phyloP scores from a whole-genome alignment of 2,329 filamentous ascomycete genomes.

The Diplodia corticola region DNA sequence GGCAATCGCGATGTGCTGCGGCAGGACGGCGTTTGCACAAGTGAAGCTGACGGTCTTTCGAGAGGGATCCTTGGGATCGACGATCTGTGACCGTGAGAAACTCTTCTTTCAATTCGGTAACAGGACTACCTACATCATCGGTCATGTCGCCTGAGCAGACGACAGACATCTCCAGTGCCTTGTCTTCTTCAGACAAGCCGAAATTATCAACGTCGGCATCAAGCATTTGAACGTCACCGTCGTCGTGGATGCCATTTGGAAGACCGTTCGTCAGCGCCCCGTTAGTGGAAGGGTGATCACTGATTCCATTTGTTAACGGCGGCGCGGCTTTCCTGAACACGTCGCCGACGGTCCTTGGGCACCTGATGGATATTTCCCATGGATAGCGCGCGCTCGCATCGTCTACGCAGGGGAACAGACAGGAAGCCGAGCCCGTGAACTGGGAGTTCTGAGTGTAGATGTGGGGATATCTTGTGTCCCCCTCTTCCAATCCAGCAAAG shows the following conservation, averaged over 20 bases:
- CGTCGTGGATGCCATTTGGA: constrained; percentile 31
- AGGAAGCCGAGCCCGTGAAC: constrained; percentile 76
- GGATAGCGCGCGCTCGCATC: constrained; percentile 76
- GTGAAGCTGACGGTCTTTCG: constrained; percentile 89
- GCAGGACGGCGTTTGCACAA: constrained; percentile 55
- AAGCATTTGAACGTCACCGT: constrained; percentile 35
- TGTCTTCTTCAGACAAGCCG: constrained; percentile 71
- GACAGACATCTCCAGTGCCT: constrained; percentile 82
- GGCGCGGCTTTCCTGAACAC: constrained; percentile 46
- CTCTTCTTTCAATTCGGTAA: not conserved
- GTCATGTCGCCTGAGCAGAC: constrained; percentile 87
- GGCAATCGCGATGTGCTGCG: constrained; percentile 89
- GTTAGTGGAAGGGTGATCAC: constrained; percentile 34
- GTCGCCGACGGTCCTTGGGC: constrained; percentile 83
- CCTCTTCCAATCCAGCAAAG: constrained; percentile 81
- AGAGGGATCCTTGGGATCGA: constrained; percentile 72
- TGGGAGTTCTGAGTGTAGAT: constrained; percentile 83
- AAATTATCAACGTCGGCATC: constrained; percentile 42
- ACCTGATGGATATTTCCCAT: constrained; percentile 87
- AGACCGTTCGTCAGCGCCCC: constrained; percentile 25
- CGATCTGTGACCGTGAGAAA: constrained; percentile 45
- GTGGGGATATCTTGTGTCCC: constrained; percentile 83
- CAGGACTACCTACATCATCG: constrained; percentile 61
- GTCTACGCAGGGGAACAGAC: constrained; percentile 91
- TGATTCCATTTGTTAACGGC: constrained; percentile 28